Percentiles rank a stretch among this genome's conserved stretches.
Evolutionary conservation across 2,329 filamentous ascomycete genomes (phyloP).

Genomic region (Diplocarpon rosae): DNA sequence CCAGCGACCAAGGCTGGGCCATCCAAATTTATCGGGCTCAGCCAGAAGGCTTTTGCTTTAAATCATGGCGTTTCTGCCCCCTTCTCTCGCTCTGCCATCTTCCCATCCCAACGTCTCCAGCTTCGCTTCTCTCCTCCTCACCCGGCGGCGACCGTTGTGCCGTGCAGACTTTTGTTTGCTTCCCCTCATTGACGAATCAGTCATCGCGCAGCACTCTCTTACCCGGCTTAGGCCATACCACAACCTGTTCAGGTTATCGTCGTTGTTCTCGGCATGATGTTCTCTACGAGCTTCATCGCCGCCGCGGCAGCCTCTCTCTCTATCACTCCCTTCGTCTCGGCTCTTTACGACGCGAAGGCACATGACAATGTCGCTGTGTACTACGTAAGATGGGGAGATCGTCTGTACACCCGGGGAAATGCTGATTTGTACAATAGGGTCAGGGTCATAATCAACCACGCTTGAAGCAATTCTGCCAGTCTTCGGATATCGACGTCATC

Average conservation of each 20-base stretch:
- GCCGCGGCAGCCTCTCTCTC: conserved; percentile 21
- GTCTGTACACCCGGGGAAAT: neutral
- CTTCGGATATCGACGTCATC: conserved; percentile 33
- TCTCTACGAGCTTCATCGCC: conserved; percentile 20
- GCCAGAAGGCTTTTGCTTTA: neutral
- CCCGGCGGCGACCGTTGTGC: conserved; percentile 15
- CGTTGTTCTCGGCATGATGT: conserved; percentile 22
- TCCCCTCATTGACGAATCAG: conserved; percentile 28
- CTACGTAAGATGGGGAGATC: conserved; percentile 27
- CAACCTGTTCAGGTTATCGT: conserved; percentile 21
- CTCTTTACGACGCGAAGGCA: conserved; percentile 26
- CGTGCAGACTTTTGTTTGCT: conserved; percentile 28
- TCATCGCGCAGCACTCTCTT: conserved; percentile 20
- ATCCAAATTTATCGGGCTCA: too few species aligned
- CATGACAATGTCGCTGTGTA: conserved; percentile 34
- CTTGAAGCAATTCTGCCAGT: conserved; percentile 31
- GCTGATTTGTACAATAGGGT: conserved; percentile 26
- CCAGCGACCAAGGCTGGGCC: too few species aligned
- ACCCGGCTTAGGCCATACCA: conserved; percentile 23
- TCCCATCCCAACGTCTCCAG: conserved; percentile 14
- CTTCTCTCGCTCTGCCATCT: conserved; percentile 11
- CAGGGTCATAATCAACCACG: conserved; percentile 30
- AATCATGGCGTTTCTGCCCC: conserved; percentile 12
- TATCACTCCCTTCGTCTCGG: conserved; percentile 16
- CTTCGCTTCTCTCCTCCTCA: conserved; percentile 5